phyloP scores from a whole-genome alignment of 208 protist genomes.

The Trypanosomatidae sp. region DNA sequence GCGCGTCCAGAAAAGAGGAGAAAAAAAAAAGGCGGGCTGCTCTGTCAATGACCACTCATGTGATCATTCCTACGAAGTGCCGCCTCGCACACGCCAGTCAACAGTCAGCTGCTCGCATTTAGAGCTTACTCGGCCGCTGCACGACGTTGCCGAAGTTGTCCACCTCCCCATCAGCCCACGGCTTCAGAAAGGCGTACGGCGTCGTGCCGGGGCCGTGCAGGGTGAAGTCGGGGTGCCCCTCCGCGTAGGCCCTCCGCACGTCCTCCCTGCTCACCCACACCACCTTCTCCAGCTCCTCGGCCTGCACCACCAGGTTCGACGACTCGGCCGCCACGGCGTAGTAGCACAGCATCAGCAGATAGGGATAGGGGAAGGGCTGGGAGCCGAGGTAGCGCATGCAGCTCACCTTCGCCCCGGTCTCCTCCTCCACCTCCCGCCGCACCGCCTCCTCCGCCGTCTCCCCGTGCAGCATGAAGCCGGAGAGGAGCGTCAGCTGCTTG shows the following conservation, averaged over 20 bases:
- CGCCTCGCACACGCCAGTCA: too few relatives aligned
- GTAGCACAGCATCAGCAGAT: conserved; percentile 56
- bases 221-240: conserved; percentile 31
- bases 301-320: conserved; percentile 26
- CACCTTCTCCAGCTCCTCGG: conserved; percentile 43
- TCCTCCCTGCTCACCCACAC: conserved; percentile 50
- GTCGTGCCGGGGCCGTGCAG: conserved; percentile 34
- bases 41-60: too few relatives aligned
- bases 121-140: too few relatives aligned
- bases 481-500: conserved; percentile 38
- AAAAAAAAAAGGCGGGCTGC: too few relatives aligned
- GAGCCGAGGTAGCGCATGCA: conserved; percentile 52
- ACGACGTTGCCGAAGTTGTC: too few relatives aligned
- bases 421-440: conserved; percentile 57
- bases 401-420: conserved; percentile 43
- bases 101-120: too few relatives aligned
- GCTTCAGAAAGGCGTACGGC: conserved; percentile 38
- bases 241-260: conserved; percentile 36
- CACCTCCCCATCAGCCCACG: conserved; percentile 40
- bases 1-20: too few relatives aligned
- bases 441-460: conserved; percentile 60
- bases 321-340: conserved; percentile 41
- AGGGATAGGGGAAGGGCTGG: conserved; percentile 51
- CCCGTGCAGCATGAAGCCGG: conserved; percentile 48
- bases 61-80: too few relatives aligned